A percentile compares a stretch with the other conserved stretches of the same genome.
These are phyloP conservation scores for Pelargonium nanum DNA, from an alignment of 345 rosid species.

Conservation along the genomic window DNA sequence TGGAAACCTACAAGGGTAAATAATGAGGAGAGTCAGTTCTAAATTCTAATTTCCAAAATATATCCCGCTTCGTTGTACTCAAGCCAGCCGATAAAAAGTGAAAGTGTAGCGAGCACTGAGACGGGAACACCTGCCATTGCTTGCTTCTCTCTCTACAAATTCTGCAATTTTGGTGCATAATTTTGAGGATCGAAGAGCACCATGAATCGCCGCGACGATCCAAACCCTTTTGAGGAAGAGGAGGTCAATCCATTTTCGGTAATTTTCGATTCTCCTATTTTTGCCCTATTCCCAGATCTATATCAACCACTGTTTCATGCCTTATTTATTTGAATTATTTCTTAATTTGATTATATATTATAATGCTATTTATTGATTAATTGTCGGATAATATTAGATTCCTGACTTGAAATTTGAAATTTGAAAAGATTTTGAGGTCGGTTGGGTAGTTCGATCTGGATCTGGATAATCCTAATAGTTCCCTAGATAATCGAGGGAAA, in stretches of 20 bases:
- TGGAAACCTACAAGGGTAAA: neutral
- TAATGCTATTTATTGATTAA: neutral
- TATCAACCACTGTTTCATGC: neutral
- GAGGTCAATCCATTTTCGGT: slow-evolving; percentile 97
- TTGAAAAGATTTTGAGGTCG: neutral
- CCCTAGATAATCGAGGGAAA: neutral
- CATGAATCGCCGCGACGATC: slow-evolving; percentile 84
- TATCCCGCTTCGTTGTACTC: slow-evolving; percentile 8
- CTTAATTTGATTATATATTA: neutral
- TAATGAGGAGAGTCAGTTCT: neutral
- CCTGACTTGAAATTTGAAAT: neutral
- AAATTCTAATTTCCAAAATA: neutral
- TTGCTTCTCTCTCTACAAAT: neutral
- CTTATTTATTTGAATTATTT: no score
- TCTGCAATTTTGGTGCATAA: slow-evolving; percentile 5
- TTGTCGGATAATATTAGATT: neutral
- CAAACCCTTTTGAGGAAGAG: slow-evolving; percentile 90
- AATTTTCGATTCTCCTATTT: slow-evolving; percentile 6
- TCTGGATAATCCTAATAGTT: neutral
- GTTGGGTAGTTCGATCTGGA: neutral
- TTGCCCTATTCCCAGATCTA: slow-evolving; percentile 22
- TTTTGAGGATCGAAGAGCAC: slow-evolving; percentile 25
- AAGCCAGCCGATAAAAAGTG: slow-evolving; percentile 5
- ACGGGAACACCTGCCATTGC: neutral
- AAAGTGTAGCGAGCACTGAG: neutral